These are phyloP conservation scores for Aureobasidium namibiae DNA, from an alignment of 2,329 filamentous ascomycete genomes.

Conservation along the genomic window DNA sequence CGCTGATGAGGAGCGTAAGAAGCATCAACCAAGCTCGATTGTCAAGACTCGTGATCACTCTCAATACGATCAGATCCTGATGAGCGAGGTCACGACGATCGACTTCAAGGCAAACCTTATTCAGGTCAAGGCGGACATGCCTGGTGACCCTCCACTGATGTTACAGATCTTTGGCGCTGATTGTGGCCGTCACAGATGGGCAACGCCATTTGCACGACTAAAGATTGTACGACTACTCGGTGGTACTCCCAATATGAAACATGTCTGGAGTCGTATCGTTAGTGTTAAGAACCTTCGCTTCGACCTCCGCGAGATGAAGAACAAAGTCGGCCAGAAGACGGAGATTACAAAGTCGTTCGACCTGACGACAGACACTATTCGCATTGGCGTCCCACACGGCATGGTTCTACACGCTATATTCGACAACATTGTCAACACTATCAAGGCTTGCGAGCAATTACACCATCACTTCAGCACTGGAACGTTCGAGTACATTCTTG, in stretches of 20 bases:
- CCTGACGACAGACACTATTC: conserved; percentile 73
- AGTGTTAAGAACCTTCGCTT: conserved; percentile 74
- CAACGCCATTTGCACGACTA: conserved; percentile 69
- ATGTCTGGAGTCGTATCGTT: conserved; percentile 77
- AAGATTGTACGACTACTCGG: conserved; percentile 79
- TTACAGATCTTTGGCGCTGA: conserved; percentile 78
- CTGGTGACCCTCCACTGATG: conserved; percentile 84
- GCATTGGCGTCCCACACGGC: conserved; percentile 83
- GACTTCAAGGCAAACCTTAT: conserved; percentile 76
- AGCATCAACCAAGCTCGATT: conserved; percentile 11
- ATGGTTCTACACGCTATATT: conserved; percentile 81
- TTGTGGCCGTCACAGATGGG: conserved; percentile 78
- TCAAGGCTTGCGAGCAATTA: conserved; percentile 84
- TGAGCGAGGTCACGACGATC: conserved; percentile 63
- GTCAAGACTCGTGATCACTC: background rate
- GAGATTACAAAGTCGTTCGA: conserved; percentile 74
- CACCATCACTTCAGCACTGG: conserved; percentile 85
- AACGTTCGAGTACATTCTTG: conserved; percentile 78
- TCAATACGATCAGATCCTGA: background rate
- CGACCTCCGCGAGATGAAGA: conserved; percentile 69
- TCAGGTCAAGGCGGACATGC: conserved; percentile 83
- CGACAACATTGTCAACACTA: conserved; percentile 84
- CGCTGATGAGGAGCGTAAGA: background rate
- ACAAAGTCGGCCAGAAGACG: conserved; percentile 46
- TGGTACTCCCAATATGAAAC: conserved; percentile 72